A percentile compares a stretch with the other conserved stretches of the same genome.
Evolutionary conservation across 2,329 filamentous ascomycete species (phyloP).

Genomic region (Grosmannia serpens): DNA sequence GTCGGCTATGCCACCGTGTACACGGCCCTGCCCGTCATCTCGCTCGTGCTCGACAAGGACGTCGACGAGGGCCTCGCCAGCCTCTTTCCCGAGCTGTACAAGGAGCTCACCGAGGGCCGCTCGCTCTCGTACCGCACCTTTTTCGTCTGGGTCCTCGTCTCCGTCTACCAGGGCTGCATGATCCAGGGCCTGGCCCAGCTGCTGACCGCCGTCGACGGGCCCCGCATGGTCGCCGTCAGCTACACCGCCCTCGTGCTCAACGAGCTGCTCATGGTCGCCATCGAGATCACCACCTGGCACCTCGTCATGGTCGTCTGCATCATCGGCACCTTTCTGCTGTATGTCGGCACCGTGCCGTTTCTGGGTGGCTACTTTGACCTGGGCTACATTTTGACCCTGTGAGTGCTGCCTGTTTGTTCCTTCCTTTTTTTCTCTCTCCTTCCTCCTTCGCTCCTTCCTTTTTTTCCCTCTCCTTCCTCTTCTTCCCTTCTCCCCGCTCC

Average conservation of each 20-base stretch:
- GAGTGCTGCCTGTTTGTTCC: conserved; percentile 20
- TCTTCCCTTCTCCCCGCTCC: too few species aligned
- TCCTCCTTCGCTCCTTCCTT: not conserved
- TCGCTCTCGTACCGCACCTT: conserved; percentile 88
- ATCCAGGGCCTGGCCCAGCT: conserved; percentile 93
- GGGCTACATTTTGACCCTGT: conserved; percentile 60
- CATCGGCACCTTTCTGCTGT: conserved; percentile 71
- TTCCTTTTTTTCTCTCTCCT: not conserved
- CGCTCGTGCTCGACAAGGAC: conserved; percentile 85
- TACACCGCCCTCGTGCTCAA: conserved; percentile 90
- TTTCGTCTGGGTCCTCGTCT: conserved; percentile 92
- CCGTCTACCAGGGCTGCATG: conserved; percentile 86
- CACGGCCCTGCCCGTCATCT: conserved; percentile 86
- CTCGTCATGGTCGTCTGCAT: conserved; percentile 80
- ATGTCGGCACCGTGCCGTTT: conserved; percentile 73
- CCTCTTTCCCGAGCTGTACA: conserved; percentile 93
- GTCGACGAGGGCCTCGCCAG: conserved; percentile 91
- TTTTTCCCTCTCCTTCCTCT: too few species aligned
- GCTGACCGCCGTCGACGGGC: conserved; percentile 63
- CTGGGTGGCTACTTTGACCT: conserved; percentile 85
- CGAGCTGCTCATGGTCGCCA: conserved; percentile 93
- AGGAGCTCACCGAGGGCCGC: conserved; percentile 82
- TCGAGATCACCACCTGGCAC: conserved; percentile 96
- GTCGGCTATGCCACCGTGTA: conserved; percentile 96
- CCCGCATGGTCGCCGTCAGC: conserved; percentile 74